Conservation (phyloP, 768 basidiomycete species). For the Lactarius vividus region DNA sequence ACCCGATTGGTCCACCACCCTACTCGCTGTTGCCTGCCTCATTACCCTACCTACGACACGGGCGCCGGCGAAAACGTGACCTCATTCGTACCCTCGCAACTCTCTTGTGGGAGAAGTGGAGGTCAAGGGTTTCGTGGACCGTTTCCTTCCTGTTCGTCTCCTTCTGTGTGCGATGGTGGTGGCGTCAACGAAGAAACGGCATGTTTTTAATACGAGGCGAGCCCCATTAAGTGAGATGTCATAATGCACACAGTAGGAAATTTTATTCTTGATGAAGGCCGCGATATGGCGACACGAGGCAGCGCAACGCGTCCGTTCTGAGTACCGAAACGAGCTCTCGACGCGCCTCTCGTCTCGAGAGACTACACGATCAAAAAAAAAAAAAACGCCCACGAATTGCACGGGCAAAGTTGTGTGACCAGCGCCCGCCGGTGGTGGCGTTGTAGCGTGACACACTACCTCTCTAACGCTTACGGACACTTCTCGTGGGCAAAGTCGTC, state of each 20-base stretch:
- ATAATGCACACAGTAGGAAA: slow-evolving; percentile 16
- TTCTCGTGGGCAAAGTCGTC: slow-evolving; percentile 20
- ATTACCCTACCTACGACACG: slow-evolving; percentile 51
- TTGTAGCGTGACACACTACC: slow-evolving; percentile 2
- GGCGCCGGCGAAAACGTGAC: slow-evolving; percentile 68
- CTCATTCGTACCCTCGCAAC: slow-evolving; percentile 57
- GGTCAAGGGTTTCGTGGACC: slow-evolving; percentile 17
- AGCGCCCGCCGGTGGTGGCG: slow-evolving; percentile 13
- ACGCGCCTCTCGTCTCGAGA: slow-evolving; percentile 11
- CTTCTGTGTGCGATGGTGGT: slow-evolving; percentile 28
- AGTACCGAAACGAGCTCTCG: slow-evolving; percentile 4
- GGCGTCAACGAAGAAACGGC: slow-evolving; percentile 24
- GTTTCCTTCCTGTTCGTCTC: slow-evolving; percentile 37
- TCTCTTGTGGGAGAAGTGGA: slow-evolving; percentile 69
- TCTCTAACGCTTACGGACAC: slow-evolving; percentile 22
- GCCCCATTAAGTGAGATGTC: slow-evolving; percentile 13
- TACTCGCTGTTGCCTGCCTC: slow-evolving; percentile 35
- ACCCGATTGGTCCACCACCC: slow-evolving; percentile 44
- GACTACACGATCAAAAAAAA: slow-evolving; percentile 7
- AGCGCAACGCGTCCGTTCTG: slow-evolving; percentile 1
- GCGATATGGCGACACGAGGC: slow-evolving; percentile 17
- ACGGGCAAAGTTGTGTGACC: not conserved
- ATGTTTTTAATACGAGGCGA: slow-evolving; percentile 21
- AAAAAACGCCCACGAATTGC: not conserved
- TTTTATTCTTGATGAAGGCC: slow-evolving; percentile 18